These are phyloP conservation scores for Daldinia childiae DNA, from an alignment of 495 filamentous ascomycete genomes.

Conservation along the genomic window DNA sequence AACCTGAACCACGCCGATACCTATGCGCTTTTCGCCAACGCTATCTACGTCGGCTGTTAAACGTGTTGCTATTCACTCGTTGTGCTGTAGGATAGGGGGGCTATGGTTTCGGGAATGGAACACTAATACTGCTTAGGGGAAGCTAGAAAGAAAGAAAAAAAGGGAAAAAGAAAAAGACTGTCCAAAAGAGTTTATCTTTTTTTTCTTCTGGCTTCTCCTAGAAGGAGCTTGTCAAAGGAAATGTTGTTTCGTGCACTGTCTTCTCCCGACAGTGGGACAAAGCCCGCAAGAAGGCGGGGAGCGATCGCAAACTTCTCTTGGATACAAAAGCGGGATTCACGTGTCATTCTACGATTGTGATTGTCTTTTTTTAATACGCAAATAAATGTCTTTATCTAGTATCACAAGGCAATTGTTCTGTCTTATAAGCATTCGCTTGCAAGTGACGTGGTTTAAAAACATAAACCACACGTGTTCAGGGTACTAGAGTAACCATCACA, in stretches of 20 bases:
- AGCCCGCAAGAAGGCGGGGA: conserved; percentile 29
- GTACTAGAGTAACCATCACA: conserved; percentile 2
- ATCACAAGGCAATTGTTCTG: conserved; percentile 35
- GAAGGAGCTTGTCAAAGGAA: neutral
- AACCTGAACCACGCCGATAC: conserved; percentile 70
- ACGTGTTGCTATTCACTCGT: conserved; percentile 6
- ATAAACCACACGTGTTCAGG: conserved; percentile 16
- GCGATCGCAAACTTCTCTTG: conserved; percentile 10
- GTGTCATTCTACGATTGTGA: conserved; percentile 33
- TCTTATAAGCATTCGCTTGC: conserved; percentile 2
- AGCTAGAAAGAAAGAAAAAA: conserved; percentile 5
- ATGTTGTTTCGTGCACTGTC: conserved; percentile 26
- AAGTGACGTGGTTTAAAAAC: conserved; percentile 15
- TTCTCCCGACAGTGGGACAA: conserved; percentile 31
- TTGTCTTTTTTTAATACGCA: conserved; percentile 17
- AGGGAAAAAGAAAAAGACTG: neutral
- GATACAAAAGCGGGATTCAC: conserved; percentile 31
- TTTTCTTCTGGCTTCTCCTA: conserved; percentile 6
- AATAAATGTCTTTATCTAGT: conserved; percentile 32
- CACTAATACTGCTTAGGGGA: neutral
- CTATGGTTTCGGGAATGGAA: conserved; percentile 13
- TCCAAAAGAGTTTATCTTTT: neutral
- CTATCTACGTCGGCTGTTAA: conserved; percentile 47
- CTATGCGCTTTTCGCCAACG: conserved; percentile 69
- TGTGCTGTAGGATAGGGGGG: conserved; percentile 2